phyloP scores from a whole-genome alignment of 805 yeast species.

The Hanseniaspora pseudoguilliermondii region DNA sequence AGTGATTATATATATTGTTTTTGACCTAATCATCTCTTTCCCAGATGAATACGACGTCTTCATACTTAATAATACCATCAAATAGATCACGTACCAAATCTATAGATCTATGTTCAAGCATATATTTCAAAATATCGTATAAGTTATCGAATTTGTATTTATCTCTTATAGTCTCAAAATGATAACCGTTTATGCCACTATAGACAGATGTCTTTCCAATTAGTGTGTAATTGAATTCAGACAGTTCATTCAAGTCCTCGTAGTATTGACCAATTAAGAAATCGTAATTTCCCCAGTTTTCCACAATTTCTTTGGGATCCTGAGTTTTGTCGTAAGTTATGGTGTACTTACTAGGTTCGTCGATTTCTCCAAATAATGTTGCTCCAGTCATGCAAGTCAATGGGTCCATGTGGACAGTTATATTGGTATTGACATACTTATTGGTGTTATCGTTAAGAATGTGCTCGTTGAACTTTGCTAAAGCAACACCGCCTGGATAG shows the following conservation, averaged over 20 bases:
- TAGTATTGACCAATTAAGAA: slow-evolving; percentile 35
- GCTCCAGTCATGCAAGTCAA: slow-evolving; percentile 82
- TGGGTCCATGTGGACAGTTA: slow-evolving; percentile 57
- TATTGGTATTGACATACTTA: slow-evolving; percentile 13
- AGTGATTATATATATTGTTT: background rate
- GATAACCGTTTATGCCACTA: slow-evolving; percentile 29
- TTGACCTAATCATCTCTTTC: slow-evolving; percentile 8
- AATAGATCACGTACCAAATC: slow-evolving; percentile 16
- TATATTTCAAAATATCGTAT: slow-evolving; percentile 15
- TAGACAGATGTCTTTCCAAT: slow-evolving; percentile 31
- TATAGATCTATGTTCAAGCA: slow-evolving; percentile 15
- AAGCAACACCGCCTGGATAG: slow-evolving; percentile 83
- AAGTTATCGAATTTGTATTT: slow-evolving; percentile 16
- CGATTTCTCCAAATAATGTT: slow-evolving; percentile 57
- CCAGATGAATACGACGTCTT: slow-evolving; percentile 25
- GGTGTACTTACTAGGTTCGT: slow-evolving; percentile 20
- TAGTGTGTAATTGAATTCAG: slow-evolving; percentile 33
- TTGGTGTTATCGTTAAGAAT: slow-evolving; percentile 18
- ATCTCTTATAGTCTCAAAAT: slow-evolving; percentile 16
- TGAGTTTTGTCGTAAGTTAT: slow-evolving; percentile 69
- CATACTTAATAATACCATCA: slow-evolving; percentile 18
- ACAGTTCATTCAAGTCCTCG: slow-evolving; percentile 19
- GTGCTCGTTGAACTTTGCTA: slow-evolving; percentile 38
- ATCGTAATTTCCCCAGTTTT: slow-evolving; percentile 38
- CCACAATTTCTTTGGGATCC: slow-evolving; percentile 27